Percentiles rank a stretch among this genome's conserved stretches.
Conservation (phyloP, 331 rosid species). For the Acacia pycnantha region DNA sequence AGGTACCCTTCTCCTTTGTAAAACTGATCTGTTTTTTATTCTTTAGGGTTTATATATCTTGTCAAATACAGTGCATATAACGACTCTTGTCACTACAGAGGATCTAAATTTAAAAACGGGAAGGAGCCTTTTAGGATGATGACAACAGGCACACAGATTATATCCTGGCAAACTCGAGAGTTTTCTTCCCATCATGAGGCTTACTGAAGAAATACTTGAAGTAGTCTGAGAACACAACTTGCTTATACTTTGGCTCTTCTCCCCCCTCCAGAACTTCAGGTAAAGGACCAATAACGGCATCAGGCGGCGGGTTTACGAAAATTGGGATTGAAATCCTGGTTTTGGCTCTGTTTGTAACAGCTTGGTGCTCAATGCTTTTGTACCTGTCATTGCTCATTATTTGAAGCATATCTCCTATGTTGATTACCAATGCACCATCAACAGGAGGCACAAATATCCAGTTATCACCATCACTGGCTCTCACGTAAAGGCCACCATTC, state of each 20-base stretch:
- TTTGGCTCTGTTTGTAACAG: conserved; percentile 28
- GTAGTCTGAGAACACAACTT: conserved; percentile 36
- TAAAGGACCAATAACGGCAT: conserved; percentile 39
- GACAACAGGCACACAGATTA: not conserved
- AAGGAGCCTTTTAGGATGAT: not conserved
- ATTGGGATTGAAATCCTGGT: conserved; percentile 43
- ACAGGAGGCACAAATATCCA: conserved; percentile 43
- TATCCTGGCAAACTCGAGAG: conserved; percentile 40
- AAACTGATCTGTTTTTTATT: not conserved
- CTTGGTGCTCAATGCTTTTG: conserved; percentile 47
- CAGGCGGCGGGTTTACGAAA: conserved; percentile 41
- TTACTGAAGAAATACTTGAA: conserved; percentile 46
- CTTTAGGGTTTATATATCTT: not conserved
- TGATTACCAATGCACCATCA: conserved; percentile 42
- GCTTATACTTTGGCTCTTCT: conserved; percentile 38
- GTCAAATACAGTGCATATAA: not conserved
- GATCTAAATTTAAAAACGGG: not conserved
- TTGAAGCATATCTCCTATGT: conserved; percentile 46
- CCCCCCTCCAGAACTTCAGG: conserved; percentile 34
- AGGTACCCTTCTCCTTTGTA: not conserved
- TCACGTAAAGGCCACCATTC: conserved; percentile 40
- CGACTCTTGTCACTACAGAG: not conserved
- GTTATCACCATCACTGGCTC: conserved; percentile 26
- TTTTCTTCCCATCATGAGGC: conserved; percentile 47
- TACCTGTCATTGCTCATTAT: conserved; percentile 44